phyloP scores from a whole-genome alignment of 2,329 filamentous ascomycete species.

The Aspergillus tubingensis region DNA sequence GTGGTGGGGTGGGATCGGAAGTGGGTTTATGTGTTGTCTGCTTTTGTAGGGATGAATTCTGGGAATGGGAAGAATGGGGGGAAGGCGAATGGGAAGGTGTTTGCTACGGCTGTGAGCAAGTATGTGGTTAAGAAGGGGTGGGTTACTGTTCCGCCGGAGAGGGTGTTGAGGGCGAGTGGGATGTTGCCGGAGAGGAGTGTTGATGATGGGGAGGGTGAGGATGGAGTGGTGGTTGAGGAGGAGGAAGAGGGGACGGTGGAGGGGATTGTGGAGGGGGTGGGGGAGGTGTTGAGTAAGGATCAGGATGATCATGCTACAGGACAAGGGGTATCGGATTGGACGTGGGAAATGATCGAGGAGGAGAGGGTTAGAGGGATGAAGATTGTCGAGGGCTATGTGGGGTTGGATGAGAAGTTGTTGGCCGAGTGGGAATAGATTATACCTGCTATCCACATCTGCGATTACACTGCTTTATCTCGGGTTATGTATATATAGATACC shows the following conservation, averaged over 20 bases:
- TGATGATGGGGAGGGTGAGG: neutral
- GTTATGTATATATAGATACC: neutral
- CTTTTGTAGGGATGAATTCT: conserved; percentile 60
- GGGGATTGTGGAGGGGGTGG: conserved; percentile 53
- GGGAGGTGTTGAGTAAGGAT: conserved; percentile 31
- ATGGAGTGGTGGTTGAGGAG: conserved; percentile 22
- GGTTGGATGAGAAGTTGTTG: conserved; percentile 54
- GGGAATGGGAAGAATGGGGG: conserved; percentile 48
- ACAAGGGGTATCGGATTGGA: conserved; percentile 51
- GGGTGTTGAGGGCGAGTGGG: conserved; percentile 69
- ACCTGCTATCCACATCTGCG: neutral
- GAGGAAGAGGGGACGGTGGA: conserved; percentile 7
- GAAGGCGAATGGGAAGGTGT: conserved; percentile 59
- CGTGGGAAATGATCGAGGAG: conserved; percentile 62
- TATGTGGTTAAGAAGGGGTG: conserved; percentile 82
- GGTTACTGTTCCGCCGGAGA: conserved; percentile 79
- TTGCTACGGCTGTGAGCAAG: conserved; percentile 73
- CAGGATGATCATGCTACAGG: conserved; percentile 29
- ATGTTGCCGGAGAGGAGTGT: conserved; percentile 72
- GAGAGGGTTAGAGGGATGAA: conserved; percentile 58
- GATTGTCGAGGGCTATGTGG: conserved; percentile 57
- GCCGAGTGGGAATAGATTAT: conserved; percentile 44
- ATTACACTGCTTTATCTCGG: neutral
- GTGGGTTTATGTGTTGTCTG: conserved; percentile 75
- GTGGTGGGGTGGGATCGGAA: conserved; percentile 76